phyloP scores from a whole-genome alignment of 768 basidiomycete genomes.

The Pulveroboletus sp. region DNA sequence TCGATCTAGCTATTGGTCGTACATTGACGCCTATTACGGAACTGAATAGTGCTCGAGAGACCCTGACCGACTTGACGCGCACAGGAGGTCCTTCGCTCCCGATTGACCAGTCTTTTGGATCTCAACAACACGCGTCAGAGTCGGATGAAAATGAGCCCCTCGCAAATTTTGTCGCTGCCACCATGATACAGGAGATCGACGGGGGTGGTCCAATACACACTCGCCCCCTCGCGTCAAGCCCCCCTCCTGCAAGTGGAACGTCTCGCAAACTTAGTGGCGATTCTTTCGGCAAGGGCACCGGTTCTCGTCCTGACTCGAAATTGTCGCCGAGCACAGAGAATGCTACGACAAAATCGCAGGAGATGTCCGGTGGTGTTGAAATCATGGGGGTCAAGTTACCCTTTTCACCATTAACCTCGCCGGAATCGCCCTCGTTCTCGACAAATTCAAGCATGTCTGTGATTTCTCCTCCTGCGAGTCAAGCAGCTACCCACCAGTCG shows the following conservation, averaged over 20 bases:
- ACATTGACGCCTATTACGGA: conserved; percentile 70
- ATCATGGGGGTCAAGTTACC: conserved; percentile 31
- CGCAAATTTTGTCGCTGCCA: conserved; percentile 12
- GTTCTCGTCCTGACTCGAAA: conserved; percentile 41
- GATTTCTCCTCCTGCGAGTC: conserved; percentile 16
- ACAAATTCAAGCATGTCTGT: conserved; percentile 26
- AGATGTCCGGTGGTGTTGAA: conserved; percentile 19
- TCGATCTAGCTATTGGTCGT: conserved; percentile 26
- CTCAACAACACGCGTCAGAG: conserved; percentile 13
- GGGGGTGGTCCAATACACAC: conserved; percentile 16
- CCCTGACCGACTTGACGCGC: conserved; percentile 18
- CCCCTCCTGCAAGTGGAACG: conserved; percentile 22
- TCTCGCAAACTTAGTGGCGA: conserved; percentile 35
- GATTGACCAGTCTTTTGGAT: conserved; percentile 14
- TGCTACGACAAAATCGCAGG: conserved; percentile 16
- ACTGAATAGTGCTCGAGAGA: conserved; percentile 32
- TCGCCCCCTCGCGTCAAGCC: conserved; percentile 22
- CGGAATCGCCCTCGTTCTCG: conserved; percentile 32
- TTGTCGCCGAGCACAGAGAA: conserved; percentile 29
- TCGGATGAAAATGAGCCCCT: conserved; percentile 29
- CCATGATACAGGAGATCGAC: conserved; percentile 19
- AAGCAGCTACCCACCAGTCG: conserved; percentile 11
- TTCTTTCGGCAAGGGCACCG: conserved; percentile 26
- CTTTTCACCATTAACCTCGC: conserved; percentile 29
- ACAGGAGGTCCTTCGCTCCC: conserved; percentile 15